phyloP scores from a whole-genome alignment of 441 rosid genomes.

The Corymbia calophylla region DNA sequence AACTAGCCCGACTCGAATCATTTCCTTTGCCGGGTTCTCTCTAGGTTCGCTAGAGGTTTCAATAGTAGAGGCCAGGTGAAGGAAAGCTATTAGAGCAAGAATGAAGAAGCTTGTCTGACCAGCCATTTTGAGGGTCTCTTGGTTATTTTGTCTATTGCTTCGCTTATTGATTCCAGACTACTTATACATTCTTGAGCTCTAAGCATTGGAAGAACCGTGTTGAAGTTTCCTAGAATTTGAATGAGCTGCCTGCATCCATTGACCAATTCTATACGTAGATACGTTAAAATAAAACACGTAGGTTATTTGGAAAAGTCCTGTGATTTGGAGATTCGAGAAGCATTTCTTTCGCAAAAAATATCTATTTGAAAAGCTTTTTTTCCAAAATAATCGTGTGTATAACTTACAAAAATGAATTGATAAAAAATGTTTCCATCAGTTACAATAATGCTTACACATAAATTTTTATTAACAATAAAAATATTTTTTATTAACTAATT shows the following conservation, averaged over 20 bases:
- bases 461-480: too few relatives aligned
- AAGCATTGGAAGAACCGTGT: neutral
- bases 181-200: neutral
- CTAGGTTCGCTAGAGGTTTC: neutral
- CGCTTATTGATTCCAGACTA: neutral
- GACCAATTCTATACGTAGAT: neutral
- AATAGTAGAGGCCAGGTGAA: neutral
- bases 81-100: neutral
- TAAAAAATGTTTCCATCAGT: too few relatives aligned
- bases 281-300: neutral
- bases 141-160: neutral
- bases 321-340: too few relatives aligned
- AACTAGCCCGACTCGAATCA: neutral
- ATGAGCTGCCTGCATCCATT: too few relatives aligned
- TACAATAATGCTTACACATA: too few relatives aligned
- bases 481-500: too few relatives aligned
- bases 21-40: neutral
- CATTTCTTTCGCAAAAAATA: too few relatives aligned
- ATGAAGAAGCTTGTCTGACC: neutral
- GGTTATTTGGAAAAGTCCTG: too few relatives aligned
- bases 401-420: too few relatives aligned
- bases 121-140: neutral
- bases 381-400: too few relatives aligned
- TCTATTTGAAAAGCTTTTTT: too few relatives aligned
- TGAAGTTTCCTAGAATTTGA: neutral